Evolutionary conservation across 768 basidiomycete genomes (phyloP).

Genomic region (Boletellus ananiceps): DNA sequence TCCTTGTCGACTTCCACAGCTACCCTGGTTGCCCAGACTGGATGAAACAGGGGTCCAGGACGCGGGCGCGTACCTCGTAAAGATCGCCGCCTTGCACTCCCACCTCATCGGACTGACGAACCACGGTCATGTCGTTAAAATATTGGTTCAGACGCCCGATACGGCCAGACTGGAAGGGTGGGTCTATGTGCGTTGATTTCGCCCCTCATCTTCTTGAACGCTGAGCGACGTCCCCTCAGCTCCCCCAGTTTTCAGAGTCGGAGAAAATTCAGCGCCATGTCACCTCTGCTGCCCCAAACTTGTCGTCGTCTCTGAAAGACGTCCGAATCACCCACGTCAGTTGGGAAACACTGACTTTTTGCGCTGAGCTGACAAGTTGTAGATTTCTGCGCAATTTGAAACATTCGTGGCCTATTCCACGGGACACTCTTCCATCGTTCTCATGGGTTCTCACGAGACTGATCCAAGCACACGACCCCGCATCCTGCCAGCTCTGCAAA

Average conservation of each 20-base stretch:
- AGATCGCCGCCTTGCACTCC: slow-evolving; percentile 75
- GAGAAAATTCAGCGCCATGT: slow-evolving; percentile 44
- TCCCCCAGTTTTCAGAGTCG: slow-evolving; percentile 69
- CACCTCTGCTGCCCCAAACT: slow-evolving; percentile 37
- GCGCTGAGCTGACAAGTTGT: slow-evolving; percentile 6
- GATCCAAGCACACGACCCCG: slow-evolving; percentile 44
- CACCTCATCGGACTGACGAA: slow-evolving; percentile 78
- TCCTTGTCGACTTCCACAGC: slow-evolving; percentile 53
- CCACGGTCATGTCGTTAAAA: slow-evolving; percentile 70
- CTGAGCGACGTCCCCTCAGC: slow-evolving; percentile 37
- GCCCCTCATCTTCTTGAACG: neutral
- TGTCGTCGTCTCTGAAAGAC: slow-evolving; percentile 38
- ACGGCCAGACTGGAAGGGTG: slow-evolving; percentile 42
- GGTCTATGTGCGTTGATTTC: slow-evolving; percentile 61
- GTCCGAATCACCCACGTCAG: slow-evolving; percentile 78
- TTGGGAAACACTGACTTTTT: slow-evolving; percentile 1
- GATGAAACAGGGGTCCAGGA: slow-evolving; percentile 21
- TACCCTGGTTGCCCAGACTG: slow-evolving; percentile 59
- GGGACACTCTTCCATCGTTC: slow-evolving; percentile 63
- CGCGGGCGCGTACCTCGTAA: slow-evolving; percentile 50
- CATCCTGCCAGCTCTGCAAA: slow-evolving; percentile 70
- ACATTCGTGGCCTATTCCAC: slow-evolving; percentile 83
- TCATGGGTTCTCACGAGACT: slow-evolving; percentile 60
- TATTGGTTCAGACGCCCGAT: slow-evolving; percentile 43
- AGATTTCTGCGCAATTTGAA: slow-evolving; percentile 82